phyloP scores from a whole-genome alignment of 371 early-diverging fungal genomes.

The Lichtheimia corymbifera region DNA sequence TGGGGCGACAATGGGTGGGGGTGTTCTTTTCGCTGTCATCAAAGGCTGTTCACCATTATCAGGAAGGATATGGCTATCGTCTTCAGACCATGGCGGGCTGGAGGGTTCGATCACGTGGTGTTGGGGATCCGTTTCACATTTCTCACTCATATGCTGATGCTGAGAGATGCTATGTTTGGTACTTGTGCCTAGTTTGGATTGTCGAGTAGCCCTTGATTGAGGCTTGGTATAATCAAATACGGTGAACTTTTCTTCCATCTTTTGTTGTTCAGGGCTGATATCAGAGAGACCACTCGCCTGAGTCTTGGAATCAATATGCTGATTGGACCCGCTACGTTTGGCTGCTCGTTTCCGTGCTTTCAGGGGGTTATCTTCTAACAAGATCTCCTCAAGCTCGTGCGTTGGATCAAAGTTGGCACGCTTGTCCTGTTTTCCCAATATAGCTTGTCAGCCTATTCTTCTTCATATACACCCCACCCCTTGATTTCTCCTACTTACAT shows the following conservation, averaged over 20 bases:
- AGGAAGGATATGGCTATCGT: no score
- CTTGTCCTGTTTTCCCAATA: slow-evolving; percentile 38
- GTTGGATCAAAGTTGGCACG: slow-evolving; percentile 92
- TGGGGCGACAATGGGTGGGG: no score
- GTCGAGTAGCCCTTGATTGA: not conserved
- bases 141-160: no score
- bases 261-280: slow-evolving; percentile 38
- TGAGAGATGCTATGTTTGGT: no score
- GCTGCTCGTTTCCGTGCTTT: slow-evolving; percentile 43
- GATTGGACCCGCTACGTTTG: slow-evolving; percentile 26
- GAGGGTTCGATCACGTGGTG: no score
- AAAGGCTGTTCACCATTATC: no score
- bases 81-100: no score
- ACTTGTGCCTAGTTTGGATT: no score
- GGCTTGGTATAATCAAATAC: slow-evolving; percentile 63
- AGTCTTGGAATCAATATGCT: slow-evolving; percentile 22
- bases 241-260: slow-evolving; percentile 66
- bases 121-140: no score
- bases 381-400: slow-evolving; percentile 92
- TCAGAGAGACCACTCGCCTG: slow-evolving; percentile 14
- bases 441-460: not conserved
- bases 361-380: slow-evolving; percentile 93
- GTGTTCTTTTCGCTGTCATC: no score
- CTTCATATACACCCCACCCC: not conserved
- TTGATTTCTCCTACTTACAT: slow-evolving; percentile 31